Conservation (phyloP, 1,139 yeast genomes). For the Nakaseomyces uthaithaninus region DNA sequence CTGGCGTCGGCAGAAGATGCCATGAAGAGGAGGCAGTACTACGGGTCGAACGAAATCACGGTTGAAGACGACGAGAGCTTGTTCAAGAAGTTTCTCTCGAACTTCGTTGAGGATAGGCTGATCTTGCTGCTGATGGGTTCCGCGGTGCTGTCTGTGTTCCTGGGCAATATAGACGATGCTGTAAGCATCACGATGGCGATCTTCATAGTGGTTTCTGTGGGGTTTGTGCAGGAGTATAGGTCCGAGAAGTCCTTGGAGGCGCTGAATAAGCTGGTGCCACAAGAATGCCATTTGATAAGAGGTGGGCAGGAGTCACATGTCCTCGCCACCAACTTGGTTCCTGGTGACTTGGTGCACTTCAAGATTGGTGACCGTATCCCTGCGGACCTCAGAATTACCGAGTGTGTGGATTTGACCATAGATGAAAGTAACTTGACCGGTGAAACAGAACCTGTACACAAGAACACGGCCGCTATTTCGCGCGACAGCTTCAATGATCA, state of each 20-base stretch:
- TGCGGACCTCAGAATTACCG: slow-evolving; percentile 77
- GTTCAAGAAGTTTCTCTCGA: slow-evolving; percentile 58
- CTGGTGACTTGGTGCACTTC: slow-evolving; percentile 87
- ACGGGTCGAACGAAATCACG: slow-evolving; percentile 43
- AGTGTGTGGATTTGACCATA: slow-evolving; percentile 67
- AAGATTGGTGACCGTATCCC: slow-evolving; percentile 91
- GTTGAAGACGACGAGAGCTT: slow-evolving; percentile 37
- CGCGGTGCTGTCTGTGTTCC: slow-evolving; percentile 70
- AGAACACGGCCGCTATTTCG: slow-evolving; percentile 38
- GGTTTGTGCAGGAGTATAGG: slow-evolving; percentile 91
- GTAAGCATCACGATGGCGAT: slow-evolving; percentile 82
- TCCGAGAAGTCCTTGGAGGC: slow-evolving; percentile 92
- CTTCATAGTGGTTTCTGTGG: slow-evolving; percentile 84
- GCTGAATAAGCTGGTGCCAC: slow-evolving; percentile 83
- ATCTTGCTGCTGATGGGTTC: slow-evolving; percentile 81
- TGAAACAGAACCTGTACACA: slow-evolving; percentile 78
- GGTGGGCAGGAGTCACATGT: slow-evolving; percentile 69
- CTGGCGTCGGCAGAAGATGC: slow-evolving; percentile 62
- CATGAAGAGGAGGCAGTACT: slow-evolving; percentile 55
- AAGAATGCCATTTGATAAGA: slow-evolving; percentile 82
- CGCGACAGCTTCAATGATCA: slow-evolving; percentile 25
- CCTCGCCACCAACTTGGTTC: slow-evolving; percentile 77
- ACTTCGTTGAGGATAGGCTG: slow-evolving; percentile 82
- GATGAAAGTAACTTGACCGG: slow-evolving; percentile 95
- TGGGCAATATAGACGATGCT: slow-evolving; percentile 94